A percentile compares a stretch with the other conserved stretches of the same genome.
Evolutionary conservation across 2,329 filamentous ascomycete species (phyloP).

Genomic region (Exophiala phaeomuriformis): DNA sequence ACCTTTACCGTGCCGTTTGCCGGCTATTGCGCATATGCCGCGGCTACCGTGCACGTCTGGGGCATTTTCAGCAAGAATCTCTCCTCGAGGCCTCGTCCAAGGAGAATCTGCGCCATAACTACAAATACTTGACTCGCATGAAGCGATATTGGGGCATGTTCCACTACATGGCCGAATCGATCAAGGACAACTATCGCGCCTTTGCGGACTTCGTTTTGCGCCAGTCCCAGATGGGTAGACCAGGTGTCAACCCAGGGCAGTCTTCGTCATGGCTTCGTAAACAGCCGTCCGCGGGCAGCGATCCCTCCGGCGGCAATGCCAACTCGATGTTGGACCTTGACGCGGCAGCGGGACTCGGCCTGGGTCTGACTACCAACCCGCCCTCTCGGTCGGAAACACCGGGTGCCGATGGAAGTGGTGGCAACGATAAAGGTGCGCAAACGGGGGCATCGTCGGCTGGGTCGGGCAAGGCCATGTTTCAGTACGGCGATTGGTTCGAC

Average conservation of each 20-base stretch:
- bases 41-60: constrained; percentile 88
- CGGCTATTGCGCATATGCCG: constrained; percentile 88
- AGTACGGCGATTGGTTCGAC: constrained; percentile 97
- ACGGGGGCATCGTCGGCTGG: constrained; percentile 24
- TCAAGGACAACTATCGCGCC: constrained; percentile 78
- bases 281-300: constrained; percentile 1
- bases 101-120: constrained; percentile 75
- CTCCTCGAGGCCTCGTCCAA: constrained; percentile 69
- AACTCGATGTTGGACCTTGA: constrained; percentile 15
- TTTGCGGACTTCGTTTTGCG: constrained; percentile 66
- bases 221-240: constrained; percentile 3
- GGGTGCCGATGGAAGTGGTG: not conserved
- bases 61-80: constrained; percentile 82
- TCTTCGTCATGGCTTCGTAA: constrained; percentile 2
- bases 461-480: constrained; percentile 52
- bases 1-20: constrained; percentile 84
- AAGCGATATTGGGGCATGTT: constrained; percentile 99
- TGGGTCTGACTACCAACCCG: constrained; percentile 9
- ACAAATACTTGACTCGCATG: constrained; percentile 87
- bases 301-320: constrained; percentile 5
- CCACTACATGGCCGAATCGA: constrained; percentile 87
- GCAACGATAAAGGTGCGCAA: constrained; percentile 12
- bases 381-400: constrained; percentile 16
- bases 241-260: not conserved
- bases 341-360: not conserved